phyloP scores from a whole-genome alignment of 1,139 yeast genomes.

The Torulaspora globosa region DNA sequence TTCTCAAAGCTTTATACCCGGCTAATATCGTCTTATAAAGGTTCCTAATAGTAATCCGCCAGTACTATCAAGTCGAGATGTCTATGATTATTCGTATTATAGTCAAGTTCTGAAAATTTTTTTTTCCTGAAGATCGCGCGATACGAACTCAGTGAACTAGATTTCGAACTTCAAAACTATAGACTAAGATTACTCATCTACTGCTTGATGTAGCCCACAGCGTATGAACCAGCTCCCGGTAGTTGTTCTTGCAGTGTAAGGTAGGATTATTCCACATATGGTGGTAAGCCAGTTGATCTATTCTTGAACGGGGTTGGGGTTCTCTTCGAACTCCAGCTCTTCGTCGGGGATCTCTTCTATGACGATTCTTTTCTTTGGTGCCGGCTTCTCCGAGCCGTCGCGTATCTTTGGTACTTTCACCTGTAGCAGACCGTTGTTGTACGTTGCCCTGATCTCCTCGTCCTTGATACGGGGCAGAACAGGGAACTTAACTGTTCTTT shows the following conservation, averaged over 20 bases:
- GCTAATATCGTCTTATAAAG: neutral
- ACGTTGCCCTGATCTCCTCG: slow-evolving; percentile 50
- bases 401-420: slow-evolving; percentile 46
- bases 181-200: neutral
- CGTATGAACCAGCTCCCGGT: too few relatives aligned
- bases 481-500: slow-evolving; percentile 53
- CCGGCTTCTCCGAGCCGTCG: slow-evolving; percentile 32
- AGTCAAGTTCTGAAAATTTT: slow-evolving; percentile 4
- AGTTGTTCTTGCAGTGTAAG: neutral
- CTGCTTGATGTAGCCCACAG: neutral
- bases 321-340: slow-evolving; percentile 38
- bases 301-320: slow-evolving; percentile 27
- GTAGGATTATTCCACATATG: too few relatives aligned
- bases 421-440: slow-evolving; percentile 48
- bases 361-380: slow-evolving; percentile 41
- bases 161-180: neutral
- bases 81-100: neutral
- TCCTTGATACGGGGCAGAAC: slow-evolving; percentile 48
- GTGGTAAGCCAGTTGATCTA: neutral
- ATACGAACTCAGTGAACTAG: neutral
- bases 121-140: neutral
- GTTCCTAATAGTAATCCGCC: neutral
- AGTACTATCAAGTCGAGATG: neutral
- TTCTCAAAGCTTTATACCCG: neutral
- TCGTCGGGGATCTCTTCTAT: slow-evolving; percentile 44